Percentiles rank a stretch among this genome's conserved stretches.
phyloP scores from a whole-genome alignment of 2,329 filamentous ascomycete species.

The Moelleriella libera region DNA sequence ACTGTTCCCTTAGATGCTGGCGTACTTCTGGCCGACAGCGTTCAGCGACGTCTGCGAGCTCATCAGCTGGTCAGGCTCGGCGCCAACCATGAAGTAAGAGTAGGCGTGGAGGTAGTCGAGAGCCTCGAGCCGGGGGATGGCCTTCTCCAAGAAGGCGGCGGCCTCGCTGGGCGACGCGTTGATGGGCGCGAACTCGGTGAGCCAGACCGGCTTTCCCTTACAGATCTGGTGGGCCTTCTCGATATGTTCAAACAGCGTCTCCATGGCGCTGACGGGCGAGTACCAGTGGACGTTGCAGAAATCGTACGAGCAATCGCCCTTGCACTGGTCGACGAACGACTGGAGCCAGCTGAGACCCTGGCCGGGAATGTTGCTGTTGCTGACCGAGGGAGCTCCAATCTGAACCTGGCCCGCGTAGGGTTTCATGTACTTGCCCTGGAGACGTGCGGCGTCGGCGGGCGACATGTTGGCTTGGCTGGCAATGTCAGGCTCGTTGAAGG shows the following conservation, averaged over 20 bases:
- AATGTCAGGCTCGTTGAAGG: conserved; percentile 62
- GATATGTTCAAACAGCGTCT: conserved; percentile 41
- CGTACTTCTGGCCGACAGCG: conserved; percentile 34
- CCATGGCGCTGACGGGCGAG: conserved; percentile 28
- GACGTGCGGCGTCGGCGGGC: conserved; percentile 33
- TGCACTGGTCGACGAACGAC: not conserved
- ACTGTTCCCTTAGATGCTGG: conserved; percentile 14
- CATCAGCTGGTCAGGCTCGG: conserved; percentile 24
- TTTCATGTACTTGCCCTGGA: conserved; percentile 41
- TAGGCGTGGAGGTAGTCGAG: conserved; percentile 38
- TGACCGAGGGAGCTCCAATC: conserved; percentile 46
- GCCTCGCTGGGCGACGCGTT: conserved; percentile 25
- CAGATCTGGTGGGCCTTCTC: conserved; percentile 29
- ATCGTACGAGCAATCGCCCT: conserved; percentile 33
- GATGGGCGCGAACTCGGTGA: conserved; percentile 49
- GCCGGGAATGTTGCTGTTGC: conserved; percentile 36
- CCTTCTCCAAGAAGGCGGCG: conserved; percentile 31
- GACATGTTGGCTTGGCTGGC: conserved; percentile 42
- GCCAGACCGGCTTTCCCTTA: conserved; percentile 38
- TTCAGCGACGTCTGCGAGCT: conserved; percentile 23
- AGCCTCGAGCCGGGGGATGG: conserved; percentile 33
- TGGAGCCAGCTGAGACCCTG: conserved; percentile 34
- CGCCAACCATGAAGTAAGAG: conserved; percentile 40
- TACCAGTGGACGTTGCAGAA: conserved; percentile 55
- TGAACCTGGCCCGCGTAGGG: conserved; percentile 35